Evolutionary conservation across 75 land plant genomes (phyloP).

Genomic region (Picea glauca): DNA sequence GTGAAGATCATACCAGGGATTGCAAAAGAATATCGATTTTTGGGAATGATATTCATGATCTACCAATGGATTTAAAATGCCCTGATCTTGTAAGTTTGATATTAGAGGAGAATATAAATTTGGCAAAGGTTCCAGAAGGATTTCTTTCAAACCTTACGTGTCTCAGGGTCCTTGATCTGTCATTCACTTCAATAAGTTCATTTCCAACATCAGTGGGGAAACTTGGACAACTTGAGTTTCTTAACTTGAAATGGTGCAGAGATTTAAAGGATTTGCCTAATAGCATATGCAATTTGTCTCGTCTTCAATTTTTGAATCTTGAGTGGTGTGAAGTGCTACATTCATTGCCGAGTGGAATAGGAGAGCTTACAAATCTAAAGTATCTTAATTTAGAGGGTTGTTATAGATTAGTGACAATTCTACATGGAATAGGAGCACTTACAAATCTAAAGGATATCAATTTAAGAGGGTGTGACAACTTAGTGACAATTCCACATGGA

Average conservation of each 20-base stretch:
- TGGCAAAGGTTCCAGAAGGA: background rate
- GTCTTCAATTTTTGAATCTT: background rate
- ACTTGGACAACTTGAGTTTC: background rate
- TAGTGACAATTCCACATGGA: no score
- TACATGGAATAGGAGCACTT: no score
- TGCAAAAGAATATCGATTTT: background rate
- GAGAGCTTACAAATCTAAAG: background rate
- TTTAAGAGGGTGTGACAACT: no score
- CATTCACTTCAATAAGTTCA: background rate
- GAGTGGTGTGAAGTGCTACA: background rate
- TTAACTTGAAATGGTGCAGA: background rate
- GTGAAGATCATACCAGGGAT: background rate
- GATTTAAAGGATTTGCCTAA: background rate
- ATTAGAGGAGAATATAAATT: background rate
- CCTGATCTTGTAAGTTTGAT: background rate
- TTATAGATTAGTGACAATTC: no score
- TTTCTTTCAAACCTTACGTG: background rate
- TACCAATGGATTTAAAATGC: background rate
- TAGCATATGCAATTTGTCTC: no score
- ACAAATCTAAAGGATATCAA: no score
- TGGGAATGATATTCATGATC: background rate
- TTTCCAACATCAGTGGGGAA: background rate
- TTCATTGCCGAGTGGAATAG: background rate
- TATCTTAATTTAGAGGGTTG: no score
- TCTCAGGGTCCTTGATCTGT: background rate